Evolutionary conservation across 495 filamentous ascomycete species (phyloP), one percentile per base, ranked within the genome.

Genomic region (Neurospora sp.): DNA sequence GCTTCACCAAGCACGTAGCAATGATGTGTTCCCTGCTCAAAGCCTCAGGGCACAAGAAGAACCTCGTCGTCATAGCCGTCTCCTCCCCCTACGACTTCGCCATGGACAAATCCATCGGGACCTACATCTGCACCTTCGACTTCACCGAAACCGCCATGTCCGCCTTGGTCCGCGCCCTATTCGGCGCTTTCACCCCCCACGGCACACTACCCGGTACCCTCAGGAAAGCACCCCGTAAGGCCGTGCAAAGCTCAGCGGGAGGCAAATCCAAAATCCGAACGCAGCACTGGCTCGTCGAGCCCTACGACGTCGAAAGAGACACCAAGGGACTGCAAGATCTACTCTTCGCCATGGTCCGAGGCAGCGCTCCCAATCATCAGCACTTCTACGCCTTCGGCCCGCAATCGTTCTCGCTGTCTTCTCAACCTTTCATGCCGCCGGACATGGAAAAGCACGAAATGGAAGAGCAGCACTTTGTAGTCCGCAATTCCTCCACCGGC

Each of bases 61-160:
- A 90, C 37, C 81, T 97, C 40, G 86, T 96, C 48, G 94, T 96
- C 40, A 90, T 97, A n/a, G 89, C 93, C 3, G 93, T 94, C 70
- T 96, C 93, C 80, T 96, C 93, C 8, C 94, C 94, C 1, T 97
- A 96, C 80, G 94, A 97, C 79, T 97, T 97, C 80, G 94, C 93
- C n/a, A 94, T 92, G 89, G 94, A 97, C 73, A 88, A 90, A 70
- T 86, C 89, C 4, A 92, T 97, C 39, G 91, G 91, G 9, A 96
- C 94, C 4, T 97, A 96, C 78, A 86, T 97, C 68, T 97, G 94
- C 82, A 97, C 94, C 0, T 97, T 94, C 77, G 94, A 97, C 82
- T 96, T 96, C 78, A 97, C 94, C 4, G 94, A 97, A 75, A 94
- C 92, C 0, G 93, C 94, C 31, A 87, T 97, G 83, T 88, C 90